phyloP scores from a whole-genome alignment of 306 rosid species.

The Begonia loranthoides region DNA sequence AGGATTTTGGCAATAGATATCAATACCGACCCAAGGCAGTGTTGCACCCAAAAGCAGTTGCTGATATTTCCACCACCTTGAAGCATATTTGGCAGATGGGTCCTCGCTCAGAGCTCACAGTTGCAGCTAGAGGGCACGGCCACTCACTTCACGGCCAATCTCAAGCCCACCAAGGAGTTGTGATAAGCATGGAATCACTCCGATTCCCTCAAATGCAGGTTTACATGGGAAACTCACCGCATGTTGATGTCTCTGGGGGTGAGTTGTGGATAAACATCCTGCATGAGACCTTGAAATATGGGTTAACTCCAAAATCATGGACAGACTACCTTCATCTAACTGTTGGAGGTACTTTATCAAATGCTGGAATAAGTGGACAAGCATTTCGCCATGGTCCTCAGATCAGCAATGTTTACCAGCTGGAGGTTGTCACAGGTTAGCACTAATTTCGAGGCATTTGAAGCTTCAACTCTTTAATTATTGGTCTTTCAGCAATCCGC shows the following conservation, averaged over 20 bases:
- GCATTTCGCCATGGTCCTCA: slow-evolving; percentile 95
- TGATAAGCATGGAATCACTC: slow-evolving; percentile 79
- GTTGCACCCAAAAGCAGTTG: slow-evolving; percentile 56
- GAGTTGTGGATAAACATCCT: slow-evolving; percentile 85
- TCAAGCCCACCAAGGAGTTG: slow-evolving; percentile 69
- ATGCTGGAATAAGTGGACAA: slow-evolving; percentile 93
- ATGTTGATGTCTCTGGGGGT: slow-evolving; percentile 75
- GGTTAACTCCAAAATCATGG: slow-evolving; percentile 92
- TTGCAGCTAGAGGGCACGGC: slow-evolving; percentile 95
- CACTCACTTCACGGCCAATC: slow-evolving; percentile 94
- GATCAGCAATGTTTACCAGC: slow-evolving; percentile 83
- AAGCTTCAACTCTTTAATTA: neutral
- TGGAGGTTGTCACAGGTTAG: slow-evolving; percentile 95
- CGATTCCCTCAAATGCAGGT: slow-evolving; percentile 39
- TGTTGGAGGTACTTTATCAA: slow-evolving; percentile 93
- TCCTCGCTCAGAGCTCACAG: slow-evolving; percentile 56
- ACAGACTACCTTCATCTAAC: slow-evolving; percentile 88
- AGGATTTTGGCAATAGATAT: slow-evolving; percentile 76
- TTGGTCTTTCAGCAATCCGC: no score
- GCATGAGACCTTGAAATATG: slow-evolving; percentile 72
- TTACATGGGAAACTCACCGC: slow-evolving; percentile 28
- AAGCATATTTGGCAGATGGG: slow-evolving; percentile 74
- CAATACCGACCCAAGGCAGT: slow-evolving; percentile 59
- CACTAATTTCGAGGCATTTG: neutral
- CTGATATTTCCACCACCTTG: slow-evolving; percentile 57